These are phyloP conservation scores for Coemansia javaensis DNA, from an alignment of 192 early-diverging fungal genomes.

Conservation along the genomic window DNA sequence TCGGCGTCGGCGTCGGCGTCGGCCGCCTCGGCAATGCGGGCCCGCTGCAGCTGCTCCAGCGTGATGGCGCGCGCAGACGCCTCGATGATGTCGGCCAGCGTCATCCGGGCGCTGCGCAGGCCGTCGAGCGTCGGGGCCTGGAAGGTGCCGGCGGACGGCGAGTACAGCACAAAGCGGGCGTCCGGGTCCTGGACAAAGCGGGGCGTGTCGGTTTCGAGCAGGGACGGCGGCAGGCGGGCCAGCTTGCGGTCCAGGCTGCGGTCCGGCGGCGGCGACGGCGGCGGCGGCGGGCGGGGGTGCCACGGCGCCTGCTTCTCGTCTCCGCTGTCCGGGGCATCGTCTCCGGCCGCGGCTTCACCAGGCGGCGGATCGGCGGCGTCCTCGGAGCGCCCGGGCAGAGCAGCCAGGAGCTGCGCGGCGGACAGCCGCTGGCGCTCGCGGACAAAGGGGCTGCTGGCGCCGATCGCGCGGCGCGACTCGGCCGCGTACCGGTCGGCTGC, in stretches of 20 bases:
- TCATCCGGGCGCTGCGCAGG: constrained; percentile 26
- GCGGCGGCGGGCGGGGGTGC: too few relatives aligned
- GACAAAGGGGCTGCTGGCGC: not conserved
- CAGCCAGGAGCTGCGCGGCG: not conserved
- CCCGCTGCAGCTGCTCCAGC: constrained; percentile 23
- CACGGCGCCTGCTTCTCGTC: too few relatives aligned
- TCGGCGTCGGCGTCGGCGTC: constrained; percentile 7
- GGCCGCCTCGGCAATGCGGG: constrained; percentile 10
- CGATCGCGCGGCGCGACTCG: constrained; percentile 37
- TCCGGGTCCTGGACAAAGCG: constrained; percentile 10
- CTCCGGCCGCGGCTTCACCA: too few relatives aligned
- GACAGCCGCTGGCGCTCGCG: not conserved
- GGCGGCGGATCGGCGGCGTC: too few relatives aligned
- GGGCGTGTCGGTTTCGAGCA: constrained; percentile 4
- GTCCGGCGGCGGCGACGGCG: too few relatives aligned
- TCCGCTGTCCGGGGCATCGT: too few relatives aligned
- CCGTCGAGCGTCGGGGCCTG: constrained; percentile 29
- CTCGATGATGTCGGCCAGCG: constrained; percentile 43
- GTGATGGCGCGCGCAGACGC: constrained; percentile 16
- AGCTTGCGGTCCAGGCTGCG: constrained; percentile 8
- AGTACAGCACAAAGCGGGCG: constrained; percentile 36
- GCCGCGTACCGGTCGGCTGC: constrained; percentile 19
- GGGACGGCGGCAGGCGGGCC: constrained; percentile 20
- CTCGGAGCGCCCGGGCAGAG: too few relatives aligned
- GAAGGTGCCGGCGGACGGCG: constrained; percentile 33